These are phyloP conservation scores for Papilionanthe hybrid DNA, from an alignment of 116 monocot genomes.

Conservation along the genomic window DNA sequence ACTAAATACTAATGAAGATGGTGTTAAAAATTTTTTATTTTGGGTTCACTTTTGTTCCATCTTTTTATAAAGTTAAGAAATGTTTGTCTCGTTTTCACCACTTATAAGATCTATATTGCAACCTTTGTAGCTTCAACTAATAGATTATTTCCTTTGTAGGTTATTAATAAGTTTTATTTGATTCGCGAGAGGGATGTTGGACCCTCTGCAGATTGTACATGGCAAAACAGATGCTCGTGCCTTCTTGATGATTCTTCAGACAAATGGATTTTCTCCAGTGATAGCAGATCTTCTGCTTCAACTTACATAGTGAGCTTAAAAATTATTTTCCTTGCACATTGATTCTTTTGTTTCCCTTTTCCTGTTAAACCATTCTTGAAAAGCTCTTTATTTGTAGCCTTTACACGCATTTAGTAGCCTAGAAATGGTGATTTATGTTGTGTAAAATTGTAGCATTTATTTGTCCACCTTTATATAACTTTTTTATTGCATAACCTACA, in stretches of 20 bases:
- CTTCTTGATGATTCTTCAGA: slow-evolving; percentile 71
- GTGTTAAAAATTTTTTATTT: background rate
- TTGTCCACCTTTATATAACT: background rate
- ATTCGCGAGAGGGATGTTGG: slow-evolving; percentile 50
- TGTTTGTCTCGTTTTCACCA: background rate
- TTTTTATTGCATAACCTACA: background rate
- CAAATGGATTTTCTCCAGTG: slow-evolving; percentile 59
- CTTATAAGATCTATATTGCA: background rate
- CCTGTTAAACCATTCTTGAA: background rate
- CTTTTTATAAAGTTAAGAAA: background rate
- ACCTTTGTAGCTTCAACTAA: background rate
- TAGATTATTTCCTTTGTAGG: slow-evolving; percentile 37
- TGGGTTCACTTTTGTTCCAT: background rate
- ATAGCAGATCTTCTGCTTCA: slow-evolving; percentile 44
- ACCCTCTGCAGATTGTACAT: slow-evolving; percentile 24
- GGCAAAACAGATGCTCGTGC: slow-evolving; percentile 63
- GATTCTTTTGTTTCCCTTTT: background rate
- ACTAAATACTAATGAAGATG: background rate
- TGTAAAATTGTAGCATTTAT: background rate
- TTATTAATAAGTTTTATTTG: slow-evolving; percentile 67
- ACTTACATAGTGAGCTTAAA: slow-evolving; percentile 84
- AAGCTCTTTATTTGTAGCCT: background rate
- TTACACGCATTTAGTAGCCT: background rate
- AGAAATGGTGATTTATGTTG: background rate
- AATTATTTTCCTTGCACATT: background rate